Conservation (phyloP, 768 basidiomycete genomes). For the Agrocybe pediades region DNA sequence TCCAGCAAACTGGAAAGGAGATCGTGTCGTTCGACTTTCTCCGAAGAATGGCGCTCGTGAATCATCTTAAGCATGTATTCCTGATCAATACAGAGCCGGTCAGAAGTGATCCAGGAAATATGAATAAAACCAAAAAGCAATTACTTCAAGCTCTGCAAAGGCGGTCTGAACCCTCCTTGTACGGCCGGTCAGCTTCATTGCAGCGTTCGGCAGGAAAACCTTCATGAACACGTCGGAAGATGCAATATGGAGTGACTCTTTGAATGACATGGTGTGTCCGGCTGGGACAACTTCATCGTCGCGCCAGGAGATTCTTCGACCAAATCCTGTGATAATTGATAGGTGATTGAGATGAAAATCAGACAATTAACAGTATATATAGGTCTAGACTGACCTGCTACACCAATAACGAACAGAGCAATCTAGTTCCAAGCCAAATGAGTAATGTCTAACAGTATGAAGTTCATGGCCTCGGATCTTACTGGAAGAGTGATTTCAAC, state of each 20-base stretch:
- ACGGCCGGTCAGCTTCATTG: conserved; percentile 26
- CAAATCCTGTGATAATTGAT: conserved; percentile 43
- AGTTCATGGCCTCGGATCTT: neutral
- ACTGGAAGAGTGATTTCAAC: conserved; percentile 9
- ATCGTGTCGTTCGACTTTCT: conserved; percentile 44
- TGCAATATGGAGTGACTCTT: conserved; percentile 41
- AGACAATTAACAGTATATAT: neutral
- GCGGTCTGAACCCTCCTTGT: conserved; percentile 31
- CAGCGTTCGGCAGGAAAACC: conserved; percentile 34
- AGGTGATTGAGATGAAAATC: neutral
- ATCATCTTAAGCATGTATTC: conserved; percentile 55
- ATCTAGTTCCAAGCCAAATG: neutral
- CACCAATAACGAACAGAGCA: conserved; percentile 6
- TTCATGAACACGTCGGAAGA: conserved; percentile 33
- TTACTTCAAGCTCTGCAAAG: conserved; percentile 36
- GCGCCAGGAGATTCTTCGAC: conserved; percentile 44
- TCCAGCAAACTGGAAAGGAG: conserved; percentile 51
- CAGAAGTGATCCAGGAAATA: too few relatives aligned
- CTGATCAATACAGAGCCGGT: conserved; percentile 6
- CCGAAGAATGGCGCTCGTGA: conserved; percentile 32
- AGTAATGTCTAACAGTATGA: neutral
- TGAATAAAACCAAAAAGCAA: neutral
- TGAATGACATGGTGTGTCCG: conserved; percentile 46
- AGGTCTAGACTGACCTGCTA: conserved; percentile 1
- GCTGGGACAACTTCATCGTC: conserved; percentile 33